Conservation (phyloP, 2,329 filamentous ascomycete species). For the Phyllachora maydis region DNA sequence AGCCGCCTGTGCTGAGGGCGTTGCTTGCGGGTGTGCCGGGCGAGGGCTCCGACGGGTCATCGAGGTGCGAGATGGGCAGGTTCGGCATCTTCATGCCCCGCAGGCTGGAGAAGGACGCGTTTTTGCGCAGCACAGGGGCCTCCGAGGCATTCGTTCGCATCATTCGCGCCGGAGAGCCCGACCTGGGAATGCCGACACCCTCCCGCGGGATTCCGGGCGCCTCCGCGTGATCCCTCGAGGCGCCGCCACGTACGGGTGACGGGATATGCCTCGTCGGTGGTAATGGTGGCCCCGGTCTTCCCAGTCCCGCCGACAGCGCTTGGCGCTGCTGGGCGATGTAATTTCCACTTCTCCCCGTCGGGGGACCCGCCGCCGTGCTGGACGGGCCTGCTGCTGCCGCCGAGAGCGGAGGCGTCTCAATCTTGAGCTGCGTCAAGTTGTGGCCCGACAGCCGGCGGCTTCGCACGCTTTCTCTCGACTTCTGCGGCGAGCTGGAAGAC, state of each 20-base stretch:
- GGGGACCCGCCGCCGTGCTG: constrained; percentile 5
- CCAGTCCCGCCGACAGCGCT: constrained; percentile 15
- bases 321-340: constrained; percentile 20
- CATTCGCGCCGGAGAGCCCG: constrained; percentile 28
- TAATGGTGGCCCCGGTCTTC: too few relatives aligned
- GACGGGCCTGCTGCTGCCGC: constrained; percentile 7
- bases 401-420: constrained; percentile 44
- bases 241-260: constrained; percentile 11
- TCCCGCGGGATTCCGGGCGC: constrained; percentile 11
- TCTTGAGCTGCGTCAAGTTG: constrained; percentile 67
- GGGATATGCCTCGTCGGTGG: too few relatives aligned
- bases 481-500: constrained; percentile 10
- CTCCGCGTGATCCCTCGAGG: constrained; percentile 10
- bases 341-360: constrained; percentile 11
- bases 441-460: constrained; percentile 64
- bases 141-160: too few relatives aligned
- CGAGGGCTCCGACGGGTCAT: constrained; percentile 44
- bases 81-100: constrained; percentile 56
- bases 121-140: constrained; percentile 37
- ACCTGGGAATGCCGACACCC: constrained; percentile 21
- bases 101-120: constrained; percentile 49
- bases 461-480: constrained; percentile 32
- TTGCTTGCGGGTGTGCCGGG: constrained; percentile 56
- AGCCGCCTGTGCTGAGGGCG: constrained; percentile 29
- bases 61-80: constrained; percentile 41